These are phyloP conservation scores for Vitis labrusca DNA, from an alignment of 164 flowering plant species.

Conservation along the genomic window DNA sequence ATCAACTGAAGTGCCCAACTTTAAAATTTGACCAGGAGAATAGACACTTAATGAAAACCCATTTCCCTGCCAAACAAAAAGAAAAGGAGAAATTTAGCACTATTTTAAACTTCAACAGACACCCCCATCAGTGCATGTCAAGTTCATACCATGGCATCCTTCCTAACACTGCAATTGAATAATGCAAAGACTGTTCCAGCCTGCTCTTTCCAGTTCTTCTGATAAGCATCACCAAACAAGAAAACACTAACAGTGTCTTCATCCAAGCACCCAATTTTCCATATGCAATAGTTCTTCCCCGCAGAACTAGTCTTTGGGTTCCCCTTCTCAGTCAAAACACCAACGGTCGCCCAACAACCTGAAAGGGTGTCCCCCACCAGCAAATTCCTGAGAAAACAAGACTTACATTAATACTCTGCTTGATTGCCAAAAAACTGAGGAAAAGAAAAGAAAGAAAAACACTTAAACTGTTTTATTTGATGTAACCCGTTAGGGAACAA, in stretches of 20 bases:
- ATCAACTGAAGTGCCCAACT: slow-evolving; percentile 78
- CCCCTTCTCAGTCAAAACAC: slow-evolving; percentile 80
- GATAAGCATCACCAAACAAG: slow-evolving; percentile 91
- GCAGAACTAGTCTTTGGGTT: slow-evolving; percentile 60
- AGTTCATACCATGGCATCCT: slow-evolving; percentile 52
- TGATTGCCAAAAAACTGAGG: no score
- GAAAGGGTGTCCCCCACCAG: slow-evolving; percentile 66
- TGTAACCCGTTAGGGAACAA: no score
- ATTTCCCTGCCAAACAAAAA: slow-evolving; percentile 46
- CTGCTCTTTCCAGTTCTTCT: slow-evolving; percentile 47
- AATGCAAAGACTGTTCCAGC: slow-evolving; percentile 74
- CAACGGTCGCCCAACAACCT: slow-evolving; percentile 94
- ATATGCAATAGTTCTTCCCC: slow-evolving; percentile 68
- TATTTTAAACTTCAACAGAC: not conserved
- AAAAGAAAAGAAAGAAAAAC: no score
- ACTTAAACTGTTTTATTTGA: no score
- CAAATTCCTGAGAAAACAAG: slow-evolving; percentile 50
- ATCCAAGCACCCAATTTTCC: slow-evolving; percentile 83
- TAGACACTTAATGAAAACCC: slow-evolving; percentile 72
- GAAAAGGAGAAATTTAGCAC: not conserved
- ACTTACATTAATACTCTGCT: no score
- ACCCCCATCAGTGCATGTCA: not conserved
- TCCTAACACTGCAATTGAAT: slow-evolving; percentile 68
- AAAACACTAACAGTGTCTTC: slow-evolving; percentile 59
- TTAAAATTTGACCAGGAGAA: slow-evolving; percentile 55